These are phyloP conservation scores for Fusarium transvaalense DNA, from an alignment of 2,329 filamentous ascomycete species.

Conservation along the genomic window DNA sequence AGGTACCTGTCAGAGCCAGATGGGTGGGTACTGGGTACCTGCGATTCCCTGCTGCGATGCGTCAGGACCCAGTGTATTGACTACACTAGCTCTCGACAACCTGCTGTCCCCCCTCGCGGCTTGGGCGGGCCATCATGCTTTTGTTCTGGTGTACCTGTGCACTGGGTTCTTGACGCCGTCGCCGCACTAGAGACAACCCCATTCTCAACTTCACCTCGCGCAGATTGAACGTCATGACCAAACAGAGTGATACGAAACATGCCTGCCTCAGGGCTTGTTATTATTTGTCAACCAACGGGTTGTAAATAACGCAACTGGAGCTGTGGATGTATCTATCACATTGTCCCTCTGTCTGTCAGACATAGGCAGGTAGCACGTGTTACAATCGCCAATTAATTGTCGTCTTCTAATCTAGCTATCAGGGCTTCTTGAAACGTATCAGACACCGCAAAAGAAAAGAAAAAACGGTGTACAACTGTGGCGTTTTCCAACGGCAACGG, in stretches of 20 bases:
- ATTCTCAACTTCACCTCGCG: slow-evolving; percentile 27
- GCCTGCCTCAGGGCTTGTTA: slow-evolving; percentile 13
- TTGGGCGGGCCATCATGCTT: slow-evolving; percentile 39
- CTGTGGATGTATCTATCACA: neutral
- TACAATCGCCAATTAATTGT: slow-evolving; percentile 24
- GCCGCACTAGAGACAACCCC: slow-evolving; percentile 41
- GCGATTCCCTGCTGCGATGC: neutral
- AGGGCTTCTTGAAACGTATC: slow-evolving; percentile 22
- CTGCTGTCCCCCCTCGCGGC: slow-evolving; percentile 35
- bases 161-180: slow-evolving; percentile 39
- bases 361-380: neutral
- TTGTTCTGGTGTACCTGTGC: slow-evolving; percentile 7
- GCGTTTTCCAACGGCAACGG: slow-evolving; percentile 36
- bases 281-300: slow-evolving; percentile 25
- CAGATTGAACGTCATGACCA: slow-evolving; percentile 36
- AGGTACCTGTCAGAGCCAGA: slow-evolving; percentile 32
- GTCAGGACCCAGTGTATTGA: slow-evolving; percentile 10
- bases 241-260: slow-evolving; percentile 25
- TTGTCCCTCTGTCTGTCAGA: slow-evolving; percentile 7
- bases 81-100: slow-evolving; percentile 22
- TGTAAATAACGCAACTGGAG: slow-evolving; percentile 40
- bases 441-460: slow-evolving; percentile 11
- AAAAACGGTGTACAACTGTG: slow-evolving; percentile 29
- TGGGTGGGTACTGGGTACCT: slow-evolving; percentile 28
- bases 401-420: slow-evolving; percentile 13